phyloP scores from a whole-genome alignment of 495 filamentous ascomycete genomes.

The Lepidopterella palustris region DNA sequence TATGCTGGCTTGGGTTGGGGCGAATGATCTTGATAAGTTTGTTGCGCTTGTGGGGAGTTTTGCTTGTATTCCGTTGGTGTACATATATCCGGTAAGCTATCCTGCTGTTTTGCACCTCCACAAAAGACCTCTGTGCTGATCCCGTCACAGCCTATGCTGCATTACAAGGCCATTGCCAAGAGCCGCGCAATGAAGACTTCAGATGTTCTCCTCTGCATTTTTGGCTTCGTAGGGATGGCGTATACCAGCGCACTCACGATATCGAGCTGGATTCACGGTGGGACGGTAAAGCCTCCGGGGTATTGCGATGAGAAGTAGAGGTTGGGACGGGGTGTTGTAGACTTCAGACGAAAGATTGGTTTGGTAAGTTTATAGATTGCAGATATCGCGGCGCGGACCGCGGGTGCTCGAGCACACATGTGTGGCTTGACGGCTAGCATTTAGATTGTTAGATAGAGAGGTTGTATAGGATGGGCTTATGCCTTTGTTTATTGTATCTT shows the following conservation, averaged over 20 bases:
- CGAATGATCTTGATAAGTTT: conserved; percentile 93
- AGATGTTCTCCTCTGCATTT: conserved; percentile 68
- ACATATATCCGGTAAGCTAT: conserved; percentile 84
- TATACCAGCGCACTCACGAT: conserved; percentile 86
- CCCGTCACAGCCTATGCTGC: conserved; percentile 66
- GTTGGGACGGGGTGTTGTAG: background rate
- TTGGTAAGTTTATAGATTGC: background rate
- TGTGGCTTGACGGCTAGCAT: background rate
- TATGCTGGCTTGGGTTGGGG: conserved; percentile 81
- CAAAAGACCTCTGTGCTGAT: conserved; percentile 26
- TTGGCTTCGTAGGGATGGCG: conserved; percentile 77
- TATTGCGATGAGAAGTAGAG: conserved; percentile 47
- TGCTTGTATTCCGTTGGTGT: conserved; percentile 93
- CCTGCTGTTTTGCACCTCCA: conserved; percentile 1
- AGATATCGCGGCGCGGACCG: background rate
- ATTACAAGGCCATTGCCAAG: conserved; percentile 70
- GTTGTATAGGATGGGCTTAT: background rate
- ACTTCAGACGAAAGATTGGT: background rate
- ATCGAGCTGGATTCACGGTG: conserved; percentile 65
- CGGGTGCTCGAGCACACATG: background rate
- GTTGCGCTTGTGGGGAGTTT: conserved; percentile 93
- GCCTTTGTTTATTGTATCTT: too few relatives aligned
- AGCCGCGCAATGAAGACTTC: conserved; percentile 54
- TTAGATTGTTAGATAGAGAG: background rate
- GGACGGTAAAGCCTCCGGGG: conserved; percentile 42